Evolutionary conservation across 2,329 filamentous ascomycete species (phyloP).

Genomic region (Clonostachys solani): DNA sequence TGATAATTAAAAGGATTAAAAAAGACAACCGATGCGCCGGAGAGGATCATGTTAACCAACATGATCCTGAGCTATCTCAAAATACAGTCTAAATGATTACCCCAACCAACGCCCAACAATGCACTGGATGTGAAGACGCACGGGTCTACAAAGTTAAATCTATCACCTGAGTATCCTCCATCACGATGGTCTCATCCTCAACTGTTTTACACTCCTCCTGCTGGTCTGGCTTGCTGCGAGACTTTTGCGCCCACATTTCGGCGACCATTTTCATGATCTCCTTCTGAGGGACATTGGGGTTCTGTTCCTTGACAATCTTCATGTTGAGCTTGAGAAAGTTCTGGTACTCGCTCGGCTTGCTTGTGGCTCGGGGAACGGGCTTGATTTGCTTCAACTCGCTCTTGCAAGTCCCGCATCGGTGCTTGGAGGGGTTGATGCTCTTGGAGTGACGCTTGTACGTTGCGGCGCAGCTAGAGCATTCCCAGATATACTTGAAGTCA

Average conservation of each 20-base stretch:
- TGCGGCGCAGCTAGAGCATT: constrained; percentile 62
- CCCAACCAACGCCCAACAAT: no score
- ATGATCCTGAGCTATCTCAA: no score
- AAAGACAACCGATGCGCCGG: no score
- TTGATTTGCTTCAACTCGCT: constrained; percentile 70
- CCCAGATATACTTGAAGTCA: constrained; percentile 89
- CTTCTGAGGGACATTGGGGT: constrained; percentile 56
- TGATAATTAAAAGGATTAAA: no score
- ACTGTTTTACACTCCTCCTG: constrained; percentile 22
- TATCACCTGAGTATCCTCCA: constrained; percentile 11
- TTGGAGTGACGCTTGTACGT: constrained; percentile 83
- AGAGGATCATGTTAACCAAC: no score
- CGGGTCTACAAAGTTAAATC: constrained; percentile 16
- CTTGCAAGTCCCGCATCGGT: constrained; percentile 77
- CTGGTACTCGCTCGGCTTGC: constrained; percentile 39
- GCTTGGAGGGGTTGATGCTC: constrained; percentile 69
- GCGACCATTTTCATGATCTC: constrained; percentile 67
- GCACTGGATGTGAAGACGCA: background rate
- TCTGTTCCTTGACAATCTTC: constrained; percentile 49
- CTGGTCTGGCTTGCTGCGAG: background rate
- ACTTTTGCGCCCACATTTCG: constrained; percentile 47
- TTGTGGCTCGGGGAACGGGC: constrained; percentile 59
- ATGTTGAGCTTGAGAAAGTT: constrained; percentile 64
- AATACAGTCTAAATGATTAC: no score
- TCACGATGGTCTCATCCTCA: constrained; percentile 30